phyloP scores from a whole-genome alignment of 805 yeast species.

The Wickerhamiella parazyma region DNA sequence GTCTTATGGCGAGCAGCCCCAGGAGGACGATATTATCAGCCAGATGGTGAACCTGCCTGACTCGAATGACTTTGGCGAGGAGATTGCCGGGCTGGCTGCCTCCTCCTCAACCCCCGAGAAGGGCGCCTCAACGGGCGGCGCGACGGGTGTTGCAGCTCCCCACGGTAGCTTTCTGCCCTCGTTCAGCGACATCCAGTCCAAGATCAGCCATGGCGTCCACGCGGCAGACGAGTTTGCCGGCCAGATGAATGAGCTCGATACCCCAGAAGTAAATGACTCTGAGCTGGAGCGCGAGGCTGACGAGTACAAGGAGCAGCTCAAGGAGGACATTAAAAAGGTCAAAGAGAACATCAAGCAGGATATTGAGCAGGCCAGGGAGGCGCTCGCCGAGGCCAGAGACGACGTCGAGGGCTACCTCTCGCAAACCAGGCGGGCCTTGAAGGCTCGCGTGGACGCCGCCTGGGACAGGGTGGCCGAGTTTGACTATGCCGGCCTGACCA shows the following conservation, averaged over 20 bases:
- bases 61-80: not conserved
- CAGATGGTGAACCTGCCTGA: slow-evolving; percentile 5
- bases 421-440: too few species aligned
- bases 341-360: not conserved
- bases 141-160: too few species aligned
- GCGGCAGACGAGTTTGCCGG: slow-evolving; percentile 1
- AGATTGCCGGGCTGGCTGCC: not conserved
- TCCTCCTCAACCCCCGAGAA: not conserved
- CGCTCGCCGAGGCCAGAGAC: not conserved
- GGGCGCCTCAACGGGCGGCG: too few species aligned
- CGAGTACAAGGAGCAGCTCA: not conserved
- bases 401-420: not conserved
- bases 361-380: too few species aligned
- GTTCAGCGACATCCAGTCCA: not conserved
- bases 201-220: not conserved
- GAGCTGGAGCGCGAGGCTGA: not conserved
- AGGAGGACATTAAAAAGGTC: not conserved
- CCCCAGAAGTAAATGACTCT: not conserved
- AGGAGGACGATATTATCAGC: not conserved
- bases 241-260: not conserved
- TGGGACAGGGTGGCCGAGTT: not conserved
- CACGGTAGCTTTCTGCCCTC: not conserved
- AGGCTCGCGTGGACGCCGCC: not conserved
- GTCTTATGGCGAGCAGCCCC: slow-evolving; percentile 1
- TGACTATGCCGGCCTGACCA: not conserved